Evolutionary conservation across 441 rosid species (phyloP).

Genomic region (Croton setiger): DNA sequence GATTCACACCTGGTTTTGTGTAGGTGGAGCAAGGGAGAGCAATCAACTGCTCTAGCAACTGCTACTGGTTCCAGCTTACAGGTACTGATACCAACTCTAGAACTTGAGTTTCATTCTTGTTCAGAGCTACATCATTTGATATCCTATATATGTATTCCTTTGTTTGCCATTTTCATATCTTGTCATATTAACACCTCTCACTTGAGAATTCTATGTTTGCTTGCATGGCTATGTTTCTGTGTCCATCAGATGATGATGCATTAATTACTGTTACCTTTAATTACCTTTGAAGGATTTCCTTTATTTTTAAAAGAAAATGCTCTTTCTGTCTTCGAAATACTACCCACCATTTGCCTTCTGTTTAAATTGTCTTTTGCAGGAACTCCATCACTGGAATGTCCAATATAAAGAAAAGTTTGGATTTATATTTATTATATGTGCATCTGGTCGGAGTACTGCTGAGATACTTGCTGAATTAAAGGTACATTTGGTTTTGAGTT

Average conservation of each 20-base stretch:
- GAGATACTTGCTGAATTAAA: slow-evolving; percentile 75
- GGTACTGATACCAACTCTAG: slow-evolving; percentile 30
- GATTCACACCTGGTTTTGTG: not conserved
- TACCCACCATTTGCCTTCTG: slow-evolving; percentile 1
- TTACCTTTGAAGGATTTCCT: not conserved
- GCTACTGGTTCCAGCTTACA: slow-evolving; percentile 55
- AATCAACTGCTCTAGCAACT: slow-evolving; percentile 74
- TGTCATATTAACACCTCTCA: no score
- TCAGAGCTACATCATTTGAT: no score
- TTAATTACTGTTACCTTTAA: not conserved
- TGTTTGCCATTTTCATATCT: not conserved
- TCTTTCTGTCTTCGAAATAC: not conserved
- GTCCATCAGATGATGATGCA: not conserved
- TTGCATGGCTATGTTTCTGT: not conserved
- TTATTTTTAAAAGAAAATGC: not conserved
- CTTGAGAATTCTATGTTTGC: no score
- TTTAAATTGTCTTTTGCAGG: slow-evolving; percentile 30
- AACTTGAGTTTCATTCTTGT: not conserved
- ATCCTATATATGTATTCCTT: no score
- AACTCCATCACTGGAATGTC: slow-evolving; percentile 70
- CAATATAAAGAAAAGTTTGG: slow-evolving; percentile 59
- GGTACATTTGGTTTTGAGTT: slow-evolving; percentile 34
- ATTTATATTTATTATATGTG: slow-evolving; percentile 69
- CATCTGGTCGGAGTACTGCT: slow-evolving; percentile 64
- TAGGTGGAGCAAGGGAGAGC: slow-evolving; percentile 72